Evolutionary conservation across 257 asterid genomes (phyloP), one percentile per base, ranked within the genome.

Genomic region (Salvia hispanica): DNA sequence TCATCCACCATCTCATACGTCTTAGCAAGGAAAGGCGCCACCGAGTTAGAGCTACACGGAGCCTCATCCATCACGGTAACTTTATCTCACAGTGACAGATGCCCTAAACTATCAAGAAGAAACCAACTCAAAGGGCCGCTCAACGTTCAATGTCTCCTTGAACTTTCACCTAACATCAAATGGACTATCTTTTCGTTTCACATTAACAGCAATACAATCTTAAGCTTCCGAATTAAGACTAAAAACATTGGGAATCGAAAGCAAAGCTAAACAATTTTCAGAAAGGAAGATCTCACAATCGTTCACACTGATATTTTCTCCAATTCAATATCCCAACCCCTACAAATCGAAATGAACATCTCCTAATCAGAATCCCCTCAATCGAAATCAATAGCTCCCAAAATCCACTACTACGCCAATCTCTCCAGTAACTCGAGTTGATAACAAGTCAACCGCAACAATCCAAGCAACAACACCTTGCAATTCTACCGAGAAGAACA

Each of bases 1-100:
- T 91, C 96, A 45, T 91, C 96, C 77, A 91, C 96, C 98, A 91
- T 89, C 72, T 91, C 98, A 66, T 91, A 89, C 2, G 92, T 87
- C 90, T 91, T 91, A 5, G 82, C 85, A 15, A 89, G 85, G 76
- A 91, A 91, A 66, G 98, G 96, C 54, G 98, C 92, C 73, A 89
- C 74, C 4, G 90, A 79, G 79, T 77, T 87, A 1, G 87, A 74
- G 77, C 78, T 79, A 59, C 86, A 63, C 9, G 81, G 61, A 61
- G 90, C 77, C 76, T 89, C 98, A 80, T 91, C 98, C 96, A 89
- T 87, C 77, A 64, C 51, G 25, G 16, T 66, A 44, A 51, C 63
- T 66, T 43, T 46, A 44, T 60, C 69, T 34, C 39, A 57, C 64
- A 69, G 46, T 37, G 56, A 52, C 60, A 71, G 31, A 25, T 25